Conservation (phyloP, 352 stramenopile species). For the Globisporangium perplexum region DNA sequence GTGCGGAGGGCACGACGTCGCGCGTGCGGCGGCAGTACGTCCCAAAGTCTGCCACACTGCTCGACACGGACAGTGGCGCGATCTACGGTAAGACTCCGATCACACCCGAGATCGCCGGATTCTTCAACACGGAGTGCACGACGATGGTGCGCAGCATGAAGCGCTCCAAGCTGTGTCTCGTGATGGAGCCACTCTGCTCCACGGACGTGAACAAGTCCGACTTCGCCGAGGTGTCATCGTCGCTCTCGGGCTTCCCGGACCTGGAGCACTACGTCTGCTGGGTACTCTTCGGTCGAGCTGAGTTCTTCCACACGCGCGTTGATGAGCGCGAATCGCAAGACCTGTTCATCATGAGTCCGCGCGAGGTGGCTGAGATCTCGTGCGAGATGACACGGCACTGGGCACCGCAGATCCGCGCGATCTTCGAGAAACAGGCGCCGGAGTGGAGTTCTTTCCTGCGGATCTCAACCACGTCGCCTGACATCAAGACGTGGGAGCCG, state of each 20-base stretch:
- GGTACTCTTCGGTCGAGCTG: conserved; percentile 41
- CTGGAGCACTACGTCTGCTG: conserved; percentile 56
- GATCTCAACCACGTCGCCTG: conserved; percentile 53
- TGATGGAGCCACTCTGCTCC: conserved; percentile 45
- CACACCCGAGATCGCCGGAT: conserved; percentile 37
- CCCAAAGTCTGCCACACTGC: conserved; percentile 28
- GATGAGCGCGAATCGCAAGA: conserved; percentile 26
- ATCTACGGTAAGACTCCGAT: conserved; percentile 69
- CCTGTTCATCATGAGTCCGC: conserved; percentile 38
- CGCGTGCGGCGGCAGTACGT: conserved; percentile 55
- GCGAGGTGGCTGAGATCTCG: conserved; percentile 36
- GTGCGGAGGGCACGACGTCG: conserved; percentile 56
- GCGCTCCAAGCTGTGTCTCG: conserved; percentile 38
- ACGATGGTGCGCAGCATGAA: conserved; percentile 40
- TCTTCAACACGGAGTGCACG: conserved; percentile 34
- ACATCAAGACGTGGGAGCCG: conserved; percentile 37
- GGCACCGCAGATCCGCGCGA: conserved; percentile 32
- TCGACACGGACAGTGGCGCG: conserved; percentile 56
- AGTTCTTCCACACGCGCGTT: conserved; percentile 26
- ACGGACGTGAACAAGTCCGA: conserved; percentile 25
- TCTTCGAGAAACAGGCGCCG: conserved; percentile 34
- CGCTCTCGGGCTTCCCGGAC: conserved; percentile 14
- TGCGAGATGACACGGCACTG: conserved; percentile 49
- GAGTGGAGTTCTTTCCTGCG: conserved; percentile 54
- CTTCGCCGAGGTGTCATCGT: conserved; percentile 9